Base-by-base conservation (phyloP, 768 basidiomycete species). In the Tubosaeta brunneosetosa region DNA sequence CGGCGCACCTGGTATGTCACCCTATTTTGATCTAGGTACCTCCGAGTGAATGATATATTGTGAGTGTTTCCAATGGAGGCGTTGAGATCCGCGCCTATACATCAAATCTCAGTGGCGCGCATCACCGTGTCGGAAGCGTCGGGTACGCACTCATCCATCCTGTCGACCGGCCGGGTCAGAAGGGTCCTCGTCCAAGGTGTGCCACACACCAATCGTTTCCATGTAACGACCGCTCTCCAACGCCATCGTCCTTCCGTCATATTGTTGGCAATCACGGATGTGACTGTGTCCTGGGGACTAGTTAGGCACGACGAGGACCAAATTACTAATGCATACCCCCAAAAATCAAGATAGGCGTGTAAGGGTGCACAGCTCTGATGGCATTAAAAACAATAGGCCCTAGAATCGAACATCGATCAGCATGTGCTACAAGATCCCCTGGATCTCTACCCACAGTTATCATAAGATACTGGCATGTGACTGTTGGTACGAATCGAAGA, bases 221-320 rank as follows among this genome's bases (percentile, higher is more conserved):
- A 95, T 88, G 65, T 94, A 95, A 22, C 91, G 75, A 16, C 94
- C 88, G 57, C 89, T 86, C 61, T 91, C 88, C 55, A 94, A 65
- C 2, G 85, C 59, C 55, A 66, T 61, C 19, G 59, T 29, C 29
- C 58, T 60, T 36, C 53, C 53, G 43, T 66, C 56, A 16, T 61
- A 66, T n/a, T 60, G 61, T 16, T 60, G 64, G 44, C 62, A 66
- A 34, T 66, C 58, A n/a, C 64, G 64, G 34, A 63, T 55, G 19
- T 66, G 64, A 44, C 0, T 76, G 57, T 92, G 90, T 5, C 86
- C 85, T 74, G 53, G 12, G 19, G 22, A 9, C n/a, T 17, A 47
- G 46, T 44, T 29, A 44, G n/a, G 41, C 17, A 26, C 44, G 4
- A 2, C 16, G 12, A n/a, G 5, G 0, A 1, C 8, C 6, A 42